These are phyloP conservation scores for Copromyces sp. DNA, from an alignment of 495 filamentous ascomycete species.

Conservation along the genomic window DNA sequence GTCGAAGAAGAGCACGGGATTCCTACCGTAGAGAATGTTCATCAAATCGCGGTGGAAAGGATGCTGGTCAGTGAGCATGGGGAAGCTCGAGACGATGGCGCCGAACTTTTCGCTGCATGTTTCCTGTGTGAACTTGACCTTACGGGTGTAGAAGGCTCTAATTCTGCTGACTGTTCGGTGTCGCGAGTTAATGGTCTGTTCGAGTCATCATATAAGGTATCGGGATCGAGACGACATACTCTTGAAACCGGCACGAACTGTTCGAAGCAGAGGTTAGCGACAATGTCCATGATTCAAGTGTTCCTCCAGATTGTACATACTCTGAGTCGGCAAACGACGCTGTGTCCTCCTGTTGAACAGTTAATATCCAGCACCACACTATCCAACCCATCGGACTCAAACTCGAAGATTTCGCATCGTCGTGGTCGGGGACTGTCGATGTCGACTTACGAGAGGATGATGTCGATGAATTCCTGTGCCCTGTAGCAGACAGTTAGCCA, in stretches of 20 bases:
- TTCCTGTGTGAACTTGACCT: conserved; percentile 98
- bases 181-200: conserved; percentile 3
- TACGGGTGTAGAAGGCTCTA: conserved; percentile 89
- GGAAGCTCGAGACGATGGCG: conserved; percentile 84
- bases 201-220: background rate
- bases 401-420: background rate
- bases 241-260: conserved; percentile 81
- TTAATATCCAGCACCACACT: background rate
- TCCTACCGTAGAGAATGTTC: conserved; percentile 49
- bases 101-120: conserved; percentile 91
- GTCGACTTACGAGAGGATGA: conserved; percentile 53
- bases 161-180: conserved; percentile 63
- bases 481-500: conserved; percentile 9
- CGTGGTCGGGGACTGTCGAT: background rate
- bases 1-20: background rate
- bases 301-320: conserved; percentile 8
- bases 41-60: conserved; percentile 72
- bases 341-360: conserved; percentile 63
- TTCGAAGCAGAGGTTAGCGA: background rate
- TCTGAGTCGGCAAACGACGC: conserved; percentile 89
- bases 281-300: background rate
- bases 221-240: conserved; percentile 28
- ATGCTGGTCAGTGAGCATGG: conserved; percentile 88
- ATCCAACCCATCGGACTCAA: background rate
- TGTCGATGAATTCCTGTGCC: conserved; percentile 84